Conservation (phyloP, 306 rosid genomes). For the Albizia julibrissin region DNA sequence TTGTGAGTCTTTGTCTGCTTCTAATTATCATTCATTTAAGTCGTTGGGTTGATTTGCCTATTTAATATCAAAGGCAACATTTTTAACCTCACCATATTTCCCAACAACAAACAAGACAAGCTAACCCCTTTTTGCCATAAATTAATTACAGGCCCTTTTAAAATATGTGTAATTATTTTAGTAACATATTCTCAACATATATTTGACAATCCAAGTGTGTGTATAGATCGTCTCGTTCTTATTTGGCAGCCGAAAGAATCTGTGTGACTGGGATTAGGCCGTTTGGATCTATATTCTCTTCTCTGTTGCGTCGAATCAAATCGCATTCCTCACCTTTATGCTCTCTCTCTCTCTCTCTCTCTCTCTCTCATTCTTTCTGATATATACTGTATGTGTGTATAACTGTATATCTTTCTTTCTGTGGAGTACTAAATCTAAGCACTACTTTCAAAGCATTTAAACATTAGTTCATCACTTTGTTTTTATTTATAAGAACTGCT, state of each 20-base stretch:
- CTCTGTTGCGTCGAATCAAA: background rate
- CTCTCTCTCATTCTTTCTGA: too few species aligned
- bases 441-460: too few species aligned
- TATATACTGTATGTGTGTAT: too few species aligned
- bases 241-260: conserved; percentile 9
- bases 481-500: too few species aligned
- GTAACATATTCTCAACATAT: too few species aligned
- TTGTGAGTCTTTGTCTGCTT: background rate
- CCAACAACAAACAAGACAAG: background rate
- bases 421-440: too few species aligned
- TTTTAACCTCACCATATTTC: background rate
- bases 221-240: too few species aligned
- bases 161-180: background rate
- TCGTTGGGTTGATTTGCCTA: background rate
- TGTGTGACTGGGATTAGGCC: background rate
- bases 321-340: background rate
- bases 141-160: background rate
- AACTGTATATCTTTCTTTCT: too few species aligned
- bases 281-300: background rate
- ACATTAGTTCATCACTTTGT: too few species aligned
- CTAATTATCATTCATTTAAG: background rate
- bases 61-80: background rate
- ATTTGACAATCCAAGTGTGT: too few species aligned
- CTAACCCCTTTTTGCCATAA: background rate
- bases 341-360: background rate